A percentile compares a stretch with the other conserved stretches of the same genome.
These are phyloP conservation scores for Candida peoriensis DNA, from an alignment of 805 yeast genomes.

Conservation along the genomic window DNA sequence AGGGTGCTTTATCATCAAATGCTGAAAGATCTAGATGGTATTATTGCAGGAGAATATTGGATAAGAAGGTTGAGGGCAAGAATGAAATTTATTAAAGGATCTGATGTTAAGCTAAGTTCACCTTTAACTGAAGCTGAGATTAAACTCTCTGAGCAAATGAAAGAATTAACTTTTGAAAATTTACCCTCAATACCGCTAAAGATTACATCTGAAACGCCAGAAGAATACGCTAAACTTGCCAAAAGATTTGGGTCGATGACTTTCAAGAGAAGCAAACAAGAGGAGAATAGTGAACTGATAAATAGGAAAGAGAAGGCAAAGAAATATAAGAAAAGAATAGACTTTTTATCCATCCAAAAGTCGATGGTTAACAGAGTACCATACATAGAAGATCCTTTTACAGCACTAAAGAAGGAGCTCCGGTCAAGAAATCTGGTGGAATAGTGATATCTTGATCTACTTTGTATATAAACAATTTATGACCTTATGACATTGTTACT, in stretches of 20 bases:
- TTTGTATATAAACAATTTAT: not conserved
- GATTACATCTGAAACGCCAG: not conserved
- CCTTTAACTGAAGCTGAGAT: slow-evolving; percentile 15
- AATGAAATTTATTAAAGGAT: slow-evolving; percentile 14
- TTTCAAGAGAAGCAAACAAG: not conserved
- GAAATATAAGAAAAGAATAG: slow-evolving; percentile 20
- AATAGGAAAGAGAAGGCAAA: slow-evolving; percentile 6
- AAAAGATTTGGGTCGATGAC: slow-evolving; percentile 11
- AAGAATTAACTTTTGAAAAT: slow-evolving; percentile 6
- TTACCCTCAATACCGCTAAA: not conserved
- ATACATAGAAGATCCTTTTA: slow-evolving; percentile 28
- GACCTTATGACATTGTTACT: too few relatives aligned
- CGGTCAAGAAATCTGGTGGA: slow-evolving; percentile 12
- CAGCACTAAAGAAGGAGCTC: slow-evolving; percentile 28
- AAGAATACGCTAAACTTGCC: slow-evolving; percentile 5
- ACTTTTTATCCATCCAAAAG: slow-evolving; percentile 24
- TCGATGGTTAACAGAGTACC: slow-evolving; percentile 26
- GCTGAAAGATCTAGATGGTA: slow-evolving; percentile 13
- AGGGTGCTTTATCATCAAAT: slow-evolving; percentile 24
- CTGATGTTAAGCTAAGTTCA: slow-evolving; percentile 14
- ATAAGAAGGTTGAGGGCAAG: slow-evolving; percentile 17
- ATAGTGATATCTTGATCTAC: too few relatives aligned
- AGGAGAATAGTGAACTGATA: slow-evolving; percentile 1
- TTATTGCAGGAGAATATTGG: slow-evolving; percentile 23
- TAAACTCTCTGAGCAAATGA: slow-evolving; percentile 3